Conservation (phyloP, 768 basidiomycete species). For the Boletellus sp. region DNA sequence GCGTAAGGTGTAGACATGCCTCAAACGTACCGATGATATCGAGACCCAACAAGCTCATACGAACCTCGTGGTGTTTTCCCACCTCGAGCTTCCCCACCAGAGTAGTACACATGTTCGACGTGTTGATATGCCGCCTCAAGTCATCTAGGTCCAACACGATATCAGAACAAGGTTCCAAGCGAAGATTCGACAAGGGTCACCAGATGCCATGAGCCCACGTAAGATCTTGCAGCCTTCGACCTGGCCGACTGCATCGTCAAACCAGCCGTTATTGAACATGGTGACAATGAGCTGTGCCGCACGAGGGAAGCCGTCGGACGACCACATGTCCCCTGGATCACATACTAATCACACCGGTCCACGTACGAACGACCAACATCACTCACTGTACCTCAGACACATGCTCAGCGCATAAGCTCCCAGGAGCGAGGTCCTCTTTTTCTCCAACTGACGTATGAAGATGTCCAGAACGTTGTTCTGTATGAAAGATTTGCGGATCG, state of each 20-base stretch:
- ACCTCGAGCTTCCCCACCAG: slow-evolving; percentile 11
- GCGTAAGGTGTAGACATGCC: no score
- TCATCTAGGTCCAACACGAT: slow-evolving; percentile 2
- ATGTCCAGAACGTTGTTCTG: neutral
- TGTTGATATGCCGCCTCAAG: slow-evolving; percentile 7
- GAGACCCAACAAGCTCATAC: slow-evolving; percentile 19
- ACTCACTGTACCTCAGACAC: slow-evolving; percentile 17
- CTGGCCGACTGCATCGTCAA: slow-evolving; percentile 21
- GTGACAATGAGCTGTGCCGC: slow-evolving; percentile 8
- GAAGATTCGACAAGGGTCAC: no score
- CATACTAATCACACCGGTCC: neutral
- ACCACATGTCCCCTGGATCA: slow-evolving; percentile 12
- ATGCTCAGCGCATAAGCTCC: slow-evolving; percentile 17
- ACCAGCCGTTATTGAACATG: slow-evolving; percentile 20
- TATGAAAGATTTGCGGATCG: neutral
- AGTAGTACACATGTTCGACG: slow-evolving; percentile 13
- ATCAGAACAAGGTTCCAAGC: no score
- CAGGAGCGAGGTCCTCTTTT: slow-evolving; percentile 10
- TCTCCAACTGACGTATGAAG: slow-evolving; percentile 14
- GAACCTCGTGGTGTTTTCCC: slow-evolving; percentile 11
- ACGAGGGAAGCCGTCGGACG: slow-evolving; percentile 1
- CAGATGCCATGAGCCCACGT: neutral
- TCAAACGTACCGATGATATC: slow-evolving; percentile 18
- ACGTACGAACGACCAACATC: neutral
- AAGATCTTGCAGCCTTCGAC: slow-evolving; percentile 2